Base-by-base conservation (phyloP, 2,329 filamentous ascomycete species). In the Calonectria multiphialidica region DNA sequence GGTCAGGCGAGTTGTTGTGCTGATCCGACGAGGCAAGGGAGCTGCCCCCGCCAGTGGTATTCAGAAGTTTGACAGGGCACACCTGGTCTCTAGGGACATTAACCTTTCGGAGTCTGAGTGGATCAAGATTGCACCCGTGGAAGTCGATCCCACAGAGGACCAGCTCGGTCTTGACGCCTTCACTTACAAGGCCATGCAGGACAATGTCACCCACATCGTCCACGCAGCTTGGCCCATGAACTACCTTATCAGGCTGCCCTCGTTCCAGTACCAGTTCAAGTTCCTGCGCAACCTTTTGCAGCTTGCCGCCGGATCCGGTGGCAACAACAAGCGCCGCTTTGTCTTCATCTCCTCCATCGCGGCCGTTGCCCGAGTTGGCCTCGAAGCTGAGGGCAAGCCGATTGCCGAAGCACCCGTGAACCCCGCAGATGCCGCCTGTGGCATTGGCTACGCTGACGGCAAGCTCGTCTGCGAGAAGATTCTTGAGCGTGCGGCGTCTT, bases 321-420 rank as follows among this genome's bases (percentile, higher is more conserved):
- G 50, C 18, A 59, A 37, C n/a, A 68, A 45, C 35, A 76, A 76
- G 72, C 66, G 68, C 8, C 75, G 78, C 37, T 71, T 82, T 42
- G 62, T 81, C 5, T 82, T 82, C 68, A 66, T 79, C 12, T 82
- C 80, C 2, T 82, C 81, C 1, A 81, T 82, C 44, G 79, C 81
- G 9, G 78, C 76, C 10, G 76, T 80, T 3, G 73, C 72, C n/a
- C 66, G 66, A 44, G 6, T 71, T 25, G 70, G 72, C 10, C 64
- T 75, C 9, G 35, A 16, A 3, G 71, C 35, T 28, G 59, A 64
- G 10, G 69, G 72, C 25, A 30, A 35, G 28, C 30, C 57, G 30
- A 75, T 78, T n/a, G 50, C 69, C 1, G 75, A 77, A 30, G 49
- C 66, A 2, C 74, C 74, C 9, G 74, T 73, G 1, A 53, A 70